A percentile compares a stretch with the other conserved stretches of the same genome.
Evolutionary conservation across 352 stramenopile species (phyloP).

Genomic region (Sclerospora graminicola): DNA sequence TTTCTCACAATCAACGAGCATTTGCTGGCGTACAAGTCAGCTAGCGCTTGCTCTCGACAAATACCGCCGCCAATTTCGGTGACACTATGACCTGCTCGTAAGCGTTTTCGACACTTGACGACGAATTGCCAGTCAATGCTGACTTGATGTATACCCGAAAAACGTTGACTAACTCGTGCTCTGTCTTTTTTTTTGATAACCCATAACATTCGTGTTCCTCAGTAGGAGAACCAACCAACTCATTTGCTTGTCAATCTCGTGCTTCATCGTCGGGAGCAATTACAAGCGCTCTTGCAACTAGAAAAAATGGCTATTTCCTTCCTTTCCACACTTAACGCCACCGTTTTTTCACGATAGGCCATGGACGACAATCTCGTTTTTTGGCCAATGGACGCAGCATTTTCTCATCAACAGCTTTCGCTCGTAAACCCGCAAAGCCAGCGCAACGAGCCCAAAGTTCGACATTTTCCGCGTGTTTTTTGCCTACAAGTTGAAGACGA

Average conservation of each 20-base stretch:
- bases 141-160: conserved; percentile 78
- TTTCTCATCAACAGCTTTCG: conserved; percentile 49
- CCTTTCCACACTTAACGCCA: conserved; percentile 93
- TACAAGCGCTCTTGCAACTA: conserved; percentile 83
- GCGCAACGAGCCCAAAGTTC: conserved; percentile 52
- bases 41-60: conserved; percentile 23
- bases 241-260: conserved; percentile 56
- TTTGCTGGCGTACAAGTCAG: conserved; percentile 24
- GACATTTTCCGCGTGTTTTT: conserved; percentile 4
- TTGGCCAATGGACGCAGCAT: conserved; percentile 67
- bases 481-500: neutral
- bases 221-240: conserved; percentile 26
- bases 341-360: conserved; percentile 90
- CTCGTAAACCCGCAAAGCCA: conserved; percentile 37
- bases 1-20: conserved; percentile 16
- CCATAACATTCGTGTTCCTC: conserved; percentile 46
- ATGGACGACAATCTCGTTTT: conserved; percentile 94
- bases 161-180: conserved; percentile 57
- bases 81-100: conserved; percentile 48
- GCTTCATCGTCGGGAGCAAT: conserved; percentile 50
- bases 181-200: conserved; percentile 67
- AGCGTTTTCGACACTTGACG: conserved; percentile 50
- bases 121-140: conserved; percentile 57
- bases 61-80: conserved; percentile 27
- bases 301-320: conserved; percentile 86